These are phyloP conservation scores for Solanum stenotomum DNA, from an alignment of 257 asterid genomes.

Conservation along the genomic window DNA sequence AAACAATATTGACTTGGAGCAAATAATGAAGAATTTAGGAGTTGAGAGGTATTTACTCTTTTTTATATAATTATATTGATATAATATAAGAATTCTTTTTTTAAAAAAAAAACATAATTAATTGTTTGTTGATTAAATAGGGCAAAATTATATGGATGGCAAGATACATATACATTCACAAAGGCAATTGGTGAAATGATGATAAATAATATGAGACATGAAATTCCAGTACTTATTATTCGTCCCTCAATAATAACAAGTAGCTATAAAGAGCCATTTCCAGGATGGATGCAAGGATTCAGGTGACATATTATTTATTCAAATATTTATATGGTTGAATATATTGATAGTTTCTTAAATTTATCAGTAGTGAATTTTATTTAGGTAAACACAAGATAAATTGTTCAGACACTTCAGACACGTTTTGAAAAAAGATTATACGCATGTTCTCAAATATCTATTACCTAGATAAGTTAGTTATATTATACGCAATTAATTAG, in stretches of 20 bases:
- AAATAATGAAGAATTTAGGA: not conserved
- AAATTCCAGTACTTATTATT: conserved; percentile 33
- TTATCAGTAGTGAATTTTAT: not conserved
- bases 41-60: not conserved
- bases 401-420: not conserved
- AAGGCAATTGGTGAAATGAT: conserved; percentile 51
- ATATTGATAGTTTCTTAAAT: not conserved
- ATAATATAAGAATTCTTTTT: too few relatives aligned
- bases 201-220: conserved; percentile 28
- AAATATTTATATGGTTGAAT: not conserved
- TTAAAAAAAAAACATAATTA: not conserved
- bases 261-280: conserved; percentile 26
- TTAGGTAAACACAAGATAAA: not conserved
- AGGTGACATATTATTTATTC: conserved; percentile 7
- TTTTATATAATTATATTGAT: too few relatives aligned
- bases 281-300: conserved; percentile 61
- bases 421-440: not conserved
- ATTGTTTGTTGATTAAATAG: not conserved
- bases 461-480: not conserved
- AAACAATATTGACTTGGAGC: not conserved
- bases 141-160: conserved; percentile 30
- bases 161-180: conserved; percentile 28
- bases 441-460: not conserved
- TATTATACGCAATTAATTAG: not conserved
- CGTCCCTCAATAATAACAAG: conserved; percentile 38